phyloP scores from a whole-genome alignment of 2,329 filamentous ascomycete genomes.

The Botryotinia calthae region DNA sequence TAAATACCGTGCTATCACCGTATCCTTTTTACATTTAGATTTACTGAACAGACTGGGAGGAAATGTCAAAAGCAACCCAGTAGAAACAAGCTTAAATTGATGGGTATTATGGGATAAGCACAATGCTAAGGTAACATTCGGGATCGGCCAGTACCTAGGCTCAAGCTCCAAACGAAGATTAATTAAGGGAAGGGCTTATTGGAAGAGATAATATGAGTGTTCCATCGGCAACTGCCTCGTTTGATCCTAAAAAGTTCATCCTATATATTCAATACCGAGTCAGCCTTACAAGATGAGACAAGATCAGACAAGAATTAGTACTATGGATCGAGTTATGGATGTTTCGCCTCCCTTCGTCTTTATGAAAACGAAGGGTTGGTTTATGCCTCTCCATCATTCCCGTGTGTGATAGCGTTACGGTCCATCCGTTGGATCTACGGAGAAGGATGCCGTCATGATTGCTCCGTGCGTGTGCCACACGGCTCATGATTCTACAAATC shows the following conservation, averaged over 20 bases:
- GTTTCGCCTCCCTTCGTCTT: background rate
- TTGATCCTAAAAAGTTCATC: background rate
- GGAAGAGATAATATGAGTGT: background rate
- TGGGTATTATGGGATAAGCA: background rate
- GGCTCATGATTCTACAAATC: background rate
- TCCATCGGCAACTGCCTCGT: conserved; percentile 1
- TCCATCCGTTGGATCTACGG: background rate
- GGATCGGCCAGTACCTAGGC: background rate
- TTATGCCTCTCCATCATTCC: background rate
- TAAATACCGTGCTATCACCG: background rate
- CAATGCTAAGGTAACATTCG: background rate
- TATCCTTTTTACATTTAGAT: background rate
- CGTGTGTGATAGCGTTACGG: background rate
- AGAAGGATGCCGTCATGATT: conserved; percentile 2
- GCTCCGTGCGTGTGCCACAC: background rate
- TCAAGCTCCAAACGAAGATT: conserved; percentile 1
- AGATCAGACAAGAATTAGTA: background rate
- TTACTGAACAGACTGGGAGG: background rate
- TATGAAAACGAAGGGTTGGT: background rate
- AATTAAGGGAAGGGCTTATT: background rate
- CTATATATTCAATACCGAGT: conserved; percentile 2
- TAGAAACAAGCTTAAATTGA: background rate
- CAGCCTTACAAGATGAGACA: conserved; percentile 16
- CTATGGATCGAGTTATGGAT: background rate
- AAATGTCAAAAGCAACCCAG: background rate